A percentile compares a stretch with the other conserved stretches of the same genome.
phyloP scores from a whole-genome alignment of 352 stramenopile genomes.

The Phytophthora macrochlamydospora region DNA sequence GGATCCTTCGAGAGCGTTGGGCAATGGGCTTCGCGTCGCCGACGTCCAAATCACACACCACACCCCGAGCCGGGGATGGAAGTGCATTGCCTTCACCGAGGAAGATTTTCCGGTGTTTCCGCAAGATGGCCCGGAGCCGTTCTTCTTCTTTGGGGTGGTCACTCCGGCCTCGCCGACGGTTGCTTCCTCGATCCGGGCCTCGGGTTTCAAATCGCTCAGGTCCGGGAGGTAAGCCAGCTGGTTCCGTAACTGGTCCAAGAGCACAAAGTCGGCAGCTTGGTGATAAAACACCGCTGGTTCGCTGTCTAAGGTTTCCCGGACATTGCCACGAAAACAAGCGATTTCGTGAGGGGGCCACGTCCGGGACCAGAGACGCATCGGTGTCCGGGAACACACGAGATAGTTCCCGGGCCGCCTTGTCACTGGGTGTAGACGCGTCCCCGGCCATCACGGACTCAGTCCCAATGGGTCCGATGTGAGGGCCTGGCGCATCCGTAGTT shows the following conservation, averaged over 20 bases:
- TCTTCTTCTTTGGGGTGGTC: neutral
- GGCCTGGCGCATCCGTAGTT: no score
- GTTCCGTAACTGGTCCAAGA: constrained; percentile 4
- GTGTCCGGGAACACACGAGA: no score
- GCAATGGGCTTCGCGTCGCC: constrained; percentile 2
- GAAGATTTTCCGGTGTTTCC: neutral
- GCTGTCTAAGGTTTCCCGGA: neutral
- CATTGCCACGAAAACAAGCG: neutral
- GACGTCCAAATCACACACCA: constrained; percentile 9
- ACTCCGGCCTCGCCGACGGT: neutral
- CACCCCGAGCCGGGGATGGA: neutral
- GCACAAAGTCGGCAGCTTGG: constrained; percentile 1
- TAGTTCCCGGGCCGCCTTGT: no score
- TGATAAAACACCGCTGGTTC: constrained; percentile 4
- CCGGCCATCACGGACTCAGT: no score
- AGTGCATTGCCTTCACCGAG: constrained; percentile 3
- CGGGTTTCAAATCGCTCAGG: constrained; percentile 1
- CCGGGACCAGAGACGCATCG: no score
- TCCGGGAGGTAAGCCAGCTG: constrained; percentile 3
- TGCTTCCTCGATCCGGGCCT: neutral
- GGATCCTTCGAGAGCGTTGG: neutral
- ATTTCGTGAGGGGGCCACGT: no score
- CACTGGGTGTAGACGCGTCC: no score
- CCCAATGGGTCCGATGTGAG: no score
- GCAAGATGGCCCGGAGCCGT: neutral